Base-by-base conservation (phyloP, 148 eudicot genomes). In the Mesembryanthemum crystallinum region DNA sequence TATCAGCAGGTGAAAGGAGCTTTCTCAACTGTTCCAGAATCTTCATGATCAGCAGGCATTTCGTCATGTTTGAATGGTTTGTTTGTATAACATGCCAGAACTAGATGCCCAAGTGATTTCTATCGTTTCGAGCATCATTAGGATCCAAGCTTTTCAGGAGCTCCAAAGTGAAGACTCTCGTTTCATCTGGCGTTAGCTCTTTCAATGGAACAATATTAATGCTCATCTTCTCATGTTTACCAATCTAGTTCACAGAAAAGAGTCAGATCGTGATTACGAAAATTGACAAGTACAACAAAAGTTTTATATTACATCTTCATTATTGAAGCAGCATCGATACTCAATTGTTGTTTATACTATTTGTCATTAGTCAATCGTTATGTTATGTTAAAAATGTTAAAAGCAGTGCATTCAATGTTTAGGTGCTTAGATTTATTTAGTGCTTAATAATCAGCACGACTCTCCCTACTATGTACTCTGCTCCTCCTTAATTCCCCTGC, bases 161-260 rank as follows among this genome's bases (percentile, higher is more conserved):
- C 66, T 87, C 92, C 43, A 94, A 88, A 9, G 90, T 88, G 72
- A 85, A 10, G 30, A 62, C 85, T 82, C 88, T 90, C 25, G 90
- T 77, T 76, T 91, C 97, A 47, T 94, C 97, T 18, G 97, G 95
- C 24, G 83, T 76, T 59, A 94, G 83, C 32, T 88, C 95, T 74
- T 88, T 90, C 69, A 94, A 69, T 23, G 87, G 83, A 43, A 91
- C 37, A 61, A 79, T 73, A 73, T 91, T 94, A 71, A 90, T 69
- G 23, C 98, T 97, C 97, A 94, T 91, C 87, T 85, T 90, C 11
- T 94, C 98, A 80, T 88, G 95, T n/a, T 76, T 77, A 21, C 98
- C 95, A 61, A 94, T 86, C 98, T 94, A 78, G 49, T 73, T 67
- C 14, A 76, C 37, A 65, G 14, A 52, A 59, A 68, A 68, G 35